These are phyloP conservation scores for Alternaria novae-zelandiae DNA, from an alignment of 2,329 filamentous ascomycete genomes.

Conservation along the genomic window DNA sequence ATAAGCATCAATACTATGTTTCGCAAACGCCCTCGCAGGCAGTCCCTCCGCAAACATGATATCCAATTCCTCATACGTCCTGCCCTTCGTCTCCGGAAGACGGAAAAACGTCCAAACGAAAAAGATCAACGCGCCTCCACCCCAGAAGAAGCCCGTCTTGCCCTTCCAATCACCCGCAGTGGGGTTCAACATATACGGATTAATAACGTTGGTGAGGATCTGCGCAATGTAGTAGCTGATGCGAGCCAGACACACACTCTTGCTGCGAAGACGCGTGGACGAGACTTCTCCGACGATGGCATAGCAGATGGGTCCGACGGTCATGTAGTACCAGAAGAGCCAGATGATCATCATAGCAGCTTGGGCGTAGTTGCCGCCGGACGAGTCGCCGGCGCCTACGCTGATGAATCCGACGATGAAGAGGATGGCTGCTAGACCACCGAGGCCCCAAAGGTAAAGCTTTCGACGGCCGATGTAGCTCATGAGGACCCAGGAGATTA, in stretches of 20 bases:
- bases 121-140: slow-evolving; percentile 76
- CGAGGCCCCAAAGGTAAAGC: slow-evolving; percentile 74
- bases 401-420: slow-evolving; percentile 75
- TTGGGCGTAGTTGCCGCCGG: slow-evolving; percentile 48
- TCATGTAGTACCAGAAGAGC: slow-evolving; percentile 77
- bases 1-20: slow-evolving; percentile 10
- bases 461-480: slow-evolving; percentile 74
- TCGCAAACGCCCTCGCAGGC: slow-evolving; percentile 21
- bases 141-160: slow-evolving; percentile 80
- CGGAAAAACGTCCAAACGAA: slow-evolving; percentile 76
- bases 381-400: slow-evolving; percentile 39
- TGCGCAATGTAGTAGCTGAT: slow-evolving; percentile 68
- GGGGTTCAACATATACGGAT: slow-evolving; percentile 58
- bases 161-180: slow-evolving; percentile 83
- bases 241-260: slow-evolving; percentile 82
- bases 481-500: slow-evolving; percentile 80
- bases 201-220: slow-evolving; percentile 79
- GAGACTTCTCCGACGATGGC: slow-evolving; percentile 83
- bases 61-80: slow-evolving; percentile 83
- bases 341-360: slow-evolving; percentile 30
- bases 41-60: slow-evolving; percentile 70
- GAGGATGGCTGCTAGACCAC: slow-evolving; percentile 67
- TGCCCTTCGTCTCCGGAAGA: slow-evolving; percentile 76
- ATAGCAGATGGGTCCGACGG: slow-evolving; percentile 86
- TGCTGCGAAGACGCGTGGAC: slow-evolving; percentile 80